Evolutionary conservation across 106 monocot genomes (phyloP).

Genomic region (Phalaenopsis aphrodite): DNA sequence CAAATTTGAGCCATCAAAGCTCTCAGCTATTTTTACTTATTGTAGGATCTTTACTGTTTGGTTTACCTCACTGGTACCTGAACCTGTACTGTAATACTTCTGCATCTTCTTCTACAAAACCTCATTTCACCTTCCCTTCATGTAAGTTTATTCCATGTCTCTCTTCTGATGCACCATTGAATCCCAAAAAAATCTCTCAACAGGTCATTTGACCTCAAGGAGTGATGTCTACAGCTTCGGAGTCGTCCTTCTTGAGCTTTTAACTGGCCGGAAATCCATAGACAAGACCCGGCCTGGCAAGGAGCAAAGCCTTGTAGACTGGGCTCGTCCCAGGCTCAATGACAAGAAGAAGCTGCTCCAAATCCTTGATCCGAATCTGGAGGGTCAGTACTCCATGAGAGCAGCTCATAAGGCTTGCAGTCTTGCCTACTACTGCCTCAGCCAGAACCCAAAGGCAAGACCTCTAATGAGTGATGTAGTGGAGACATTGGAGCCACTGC

Average conservation of each 20-base stretch:
- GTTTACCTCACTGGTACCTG: no score
- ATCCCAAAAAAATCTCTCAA: background rate
- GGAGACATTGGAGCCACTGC: constrained; percentile 68
- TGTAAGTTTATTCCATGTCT: no score
- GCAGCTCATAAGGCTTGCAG: constrained; percentile 60
- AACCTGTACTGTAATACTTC: no score
- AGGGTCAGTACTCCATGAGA: constrained; percentile 46
- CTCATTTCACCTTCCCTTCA: no score
- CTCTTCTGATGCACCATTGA: no score
- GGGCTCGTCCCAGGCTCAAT: constrained; percentile 52
- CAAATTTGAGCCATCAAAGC: no score
- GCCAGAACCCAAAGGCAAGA: constrained; percentile 79
- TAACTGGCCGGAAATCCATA: constrained; percentile 63
- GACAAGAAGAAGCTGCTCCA: constrained; percentile 52
- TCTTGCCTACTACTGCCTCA: constrained; percentile 73
- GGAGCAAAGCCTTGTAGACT: constrained; percentile 72
- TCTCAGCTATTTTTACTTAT: no score
- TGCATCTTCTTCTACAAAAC: no score
- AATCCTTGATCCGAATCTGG: constrained; percentile 65
- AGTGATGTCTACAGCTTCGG: constrained; percentile 98
- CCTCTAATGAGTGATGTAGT: constrained; percentile 91
- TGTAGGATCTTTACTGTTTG: no score
- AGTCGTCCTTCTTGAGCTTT: constrained; percentile 72
- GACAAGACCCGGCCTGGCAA: constrained; percentile 63
- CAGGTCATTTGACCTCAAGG: constrained; percentile 81